Conservation (phyloP, 2,329 filamentous ascomycete genomes). For the Fusarium tricinctum region DNA sequence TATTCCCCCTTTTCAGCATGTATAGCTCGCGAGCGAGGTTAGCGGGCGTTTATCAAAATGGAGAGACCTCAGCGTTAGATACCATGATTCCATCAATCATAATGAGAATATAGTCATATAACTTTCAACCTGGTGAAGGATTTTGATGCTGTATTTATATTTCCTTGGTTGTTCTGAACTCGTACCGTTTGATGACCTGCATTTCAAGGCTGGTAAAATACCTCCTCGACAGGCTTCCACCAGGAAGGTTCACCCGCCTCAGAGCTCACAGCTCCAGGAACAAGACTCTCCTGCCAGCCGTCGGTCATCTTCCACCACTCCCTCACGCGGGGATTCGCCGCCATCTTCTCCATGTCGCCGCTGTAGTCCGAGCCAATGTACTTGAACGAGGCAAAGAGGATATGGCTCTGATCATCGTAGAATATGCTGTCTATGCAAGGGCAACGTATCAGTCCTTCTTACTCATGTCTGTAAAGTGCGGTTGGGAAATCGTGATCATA, state of each 20-base stretch:
- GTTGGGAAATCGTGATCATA: constrained; percentile 52
- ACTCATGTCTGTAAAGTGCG: not conserved
- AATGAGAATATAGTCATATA: constrained; percentile 16
- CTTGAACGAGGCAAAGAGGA: constrained; percentile 82
- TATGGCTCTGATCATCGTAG: constrained; percentile 72
- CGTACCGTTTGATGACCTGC: not conserved
- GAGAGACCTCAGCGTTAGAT: constrained; percentile 36
- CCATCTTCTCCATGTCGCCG: constrained; percentile 82
- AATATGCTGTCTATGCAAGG: constrained; percentile 77
- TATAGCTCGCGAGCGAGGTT: constrained; percentile 50
- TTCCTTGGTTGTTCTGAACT: not conserved
- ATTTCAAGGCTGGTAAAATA: constrained; percentile 71
- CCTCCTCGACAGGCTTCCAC: constrained; percentile 79
- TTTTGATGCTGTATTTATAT: not conserved
- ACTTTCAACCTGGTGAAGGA: not conserved
- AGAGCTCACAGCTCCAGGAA: constrained; percentile 71
- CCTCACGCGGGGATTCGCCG: constrained; percentile 77
- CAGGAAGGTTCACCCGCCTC: constrained; percentile 72
- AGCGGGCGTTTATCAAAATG: constrained; percentile 50
- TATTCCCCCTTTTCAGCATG: constrained; percentile 42
- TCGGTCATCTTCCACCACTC: constrained; percentile 90
- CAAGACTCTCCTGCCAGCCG: constrained; percentile 76
- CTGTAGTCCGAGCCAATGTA: constrained; percentile 81
- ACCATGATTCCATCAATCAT: constrained; percentile 35
- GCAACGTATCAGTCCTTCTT: not conserved